These are phyloP conservation scores for Pseudogymnoascus sp. DNA, from an alignment of 2,329 filamentous ascomycete genomes.

Conservation along the genomic window DNA sequence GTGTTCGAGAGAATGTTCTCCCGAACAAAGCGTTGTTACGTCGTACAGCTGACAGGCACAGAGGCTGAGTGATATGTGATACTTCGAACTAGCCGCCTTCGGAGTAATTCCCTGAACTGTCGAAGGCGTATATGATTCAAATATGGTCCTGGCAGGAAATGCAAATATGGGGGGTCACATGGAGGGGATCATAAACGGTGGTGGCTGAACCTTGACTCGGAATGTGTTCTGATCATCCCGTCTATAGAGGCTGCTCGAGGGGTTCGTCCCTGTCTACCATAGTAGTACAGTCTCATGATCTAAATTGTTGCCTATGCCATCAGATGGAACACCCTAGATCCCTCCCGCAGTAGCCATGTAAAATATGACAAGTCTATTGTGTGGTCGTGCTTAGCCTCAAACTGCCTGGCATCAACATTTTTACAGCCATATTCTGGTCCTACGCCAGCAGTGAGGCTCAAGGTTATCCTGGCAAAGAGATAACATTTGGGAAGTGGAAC, in stretches of 20 bases:
- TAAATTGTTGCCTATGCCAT: not conserved
- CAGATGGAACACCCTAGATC: not conserved
- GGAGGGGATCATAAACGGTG: not conserved
- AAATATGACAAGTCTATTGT: constrained; percentile 8
- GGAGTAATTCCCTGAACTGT: not conserved
- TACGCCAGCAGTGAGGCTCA: not conserved
- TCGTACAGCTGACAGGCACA: not conserved
- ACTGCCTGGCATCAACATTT: not conserved
- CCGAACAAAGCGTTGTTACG: not conserved
- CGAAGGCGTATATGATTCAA: not conserved
- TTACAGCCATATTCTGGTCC: not conserved
- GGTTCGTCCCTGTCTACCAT: not conserved
- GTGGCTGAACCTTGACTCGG: not conserved
- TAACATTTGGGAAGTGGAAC: not conserved
- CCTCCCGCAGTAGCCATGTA: not conserved
- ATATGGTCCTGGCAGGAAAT: not conserved
- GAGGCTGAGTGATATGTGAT: not conserved
- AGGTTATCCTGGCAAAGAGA: not conserved
- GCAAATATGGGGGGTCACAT: not conserved
- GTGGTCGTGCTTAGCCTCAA: not conserved
- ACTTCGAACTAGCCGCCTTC: not conserved
- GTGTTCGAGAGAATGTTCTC: not conserved
- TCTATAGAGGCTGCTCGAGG: not conserved
- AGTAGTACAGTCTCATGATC: not conserved
- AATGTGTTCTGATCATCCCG: not conserved